These are phyloP conservation scores for Funneliformis geosporum DNA, from an alignment of 192 early-diverging fungal species.

Conservation along the genomic window DNA sequence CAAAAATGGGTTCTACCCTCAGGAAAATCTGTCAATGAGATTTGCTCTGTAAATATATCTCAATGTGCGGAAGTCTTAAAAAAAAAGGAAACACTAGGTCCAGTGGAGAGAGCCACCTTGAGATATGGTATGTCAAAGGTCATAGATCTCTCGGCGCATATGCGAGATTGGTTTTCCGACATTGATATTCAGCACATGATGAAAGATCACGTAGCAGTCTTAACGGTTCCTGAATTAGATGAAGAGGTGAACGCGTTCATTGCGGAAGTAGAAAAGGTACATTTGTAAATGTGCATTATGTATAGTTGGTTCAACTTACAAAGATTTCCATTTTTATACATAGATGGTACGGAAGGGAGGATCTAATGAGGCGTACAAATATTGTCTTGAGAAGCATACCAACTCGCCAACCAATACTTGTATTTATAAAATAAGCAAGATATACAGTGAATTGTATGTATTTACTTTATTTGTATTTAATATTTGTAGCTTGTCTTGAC, in stretches of 20 bases:
- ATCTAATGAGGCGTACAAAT: conserved; percentile 2
- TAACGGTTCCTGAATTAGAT: conserved; percentile 14
- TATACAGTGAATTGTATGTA: conserved; percentile 14
- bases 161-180: conserved; percentile 19
- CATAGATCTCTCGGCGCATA: conserved; percentile 32
- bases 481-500: not conserved
- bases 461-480: not conserved
- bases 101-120: conserved; percentile 15
- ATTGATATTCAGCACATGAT: conserved; percentile 18
- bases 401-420: not conserved
- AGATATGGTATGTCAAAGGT: conserved; percentile 24
- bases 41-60: conserved; percentile 23
- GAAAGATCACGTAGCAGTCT: conserved; percentile 13
- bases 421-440: not conserved
- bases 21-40: conserved; percentile 21
- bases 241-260: conserved; percentile 30
- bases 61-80: conserved; percentile 23
- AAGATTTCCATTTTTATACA: not conserved
- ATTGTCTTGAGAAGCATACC: not conserved
- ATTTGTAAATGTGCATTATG: not conserved
- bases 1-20: conserved; percentile 27
- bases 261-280: conserved; percentile 14
- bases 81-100: conserved; percentile 23
- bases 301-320: not conserved
- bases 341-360: not conserved